phyloP scores from a whole-genome alignment of 345 rosid species.

The Geranium brycei region DNA sequence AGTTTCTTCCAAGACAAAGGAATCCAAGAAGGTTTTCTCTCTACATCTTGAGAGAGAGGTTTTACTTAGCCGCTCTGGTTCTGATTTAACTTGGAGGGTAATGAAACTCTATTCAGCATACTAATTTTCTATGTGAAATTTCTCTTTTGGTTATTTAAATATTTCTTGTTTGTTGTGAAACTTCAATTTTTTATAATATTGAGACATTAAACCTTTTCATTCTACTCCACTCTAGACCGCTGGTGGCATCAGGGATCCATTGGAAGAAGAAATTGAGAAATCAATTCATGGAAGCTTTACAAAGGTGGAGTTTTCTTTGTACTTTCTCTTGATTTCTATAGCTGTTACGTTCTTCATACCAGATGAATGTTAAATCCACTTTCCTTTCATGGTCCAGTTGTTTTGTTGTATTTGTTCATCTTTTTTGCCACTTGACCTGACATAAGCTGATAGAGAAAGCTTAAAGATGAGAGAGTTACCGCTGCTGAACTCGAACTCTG shows the following conservation, averaged over 20 bases:
- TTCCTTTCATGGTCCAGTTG: background rate
- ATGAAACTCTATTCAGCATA: conserved; percentile 3
- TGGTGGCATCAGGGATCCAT: conserved; percentile 51
- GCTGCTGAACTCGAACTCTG: too few species aligned
- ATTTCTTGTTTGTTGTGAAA: background rate
- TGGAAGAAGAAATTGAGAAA: conserved; percentile 27
- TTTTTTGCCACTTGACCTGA: background rate
- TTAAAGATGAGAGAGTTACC: too few species aligned
- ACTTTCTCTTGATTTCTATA: background rate
- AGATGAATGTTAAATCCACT: background rate
- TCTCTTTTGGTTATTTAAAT: background rate
- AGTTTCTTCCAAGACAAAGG: conserved; percentile 57
- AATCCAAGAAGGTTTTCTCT: conserved; percentile 38
- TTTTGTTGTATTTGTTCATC: too few species aligned
- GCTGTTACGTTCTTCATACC: background rate
- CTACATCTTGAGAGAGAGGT: conserved; percentile 43
- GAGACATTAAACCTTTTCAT: too few species aligned
- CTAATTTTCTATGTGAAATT: background rate
- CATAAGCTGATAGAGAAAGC: too few species aligned
- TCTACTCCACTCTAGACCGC: conserved; percentile 24
- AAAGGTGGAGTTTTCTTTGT: conserved; percentile 22
- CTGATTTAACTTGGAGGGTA: conserved; percentile 46
- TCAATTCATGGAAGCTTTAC: conserved; percentile 63
- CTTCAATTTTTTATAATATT: too few species aligned
- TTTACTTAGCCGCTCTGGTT: conserved; percentile 21